Conservation (phyloP, 2,329 filamentous ascomycete species). For the Colletotrichum incanum region DNA sequence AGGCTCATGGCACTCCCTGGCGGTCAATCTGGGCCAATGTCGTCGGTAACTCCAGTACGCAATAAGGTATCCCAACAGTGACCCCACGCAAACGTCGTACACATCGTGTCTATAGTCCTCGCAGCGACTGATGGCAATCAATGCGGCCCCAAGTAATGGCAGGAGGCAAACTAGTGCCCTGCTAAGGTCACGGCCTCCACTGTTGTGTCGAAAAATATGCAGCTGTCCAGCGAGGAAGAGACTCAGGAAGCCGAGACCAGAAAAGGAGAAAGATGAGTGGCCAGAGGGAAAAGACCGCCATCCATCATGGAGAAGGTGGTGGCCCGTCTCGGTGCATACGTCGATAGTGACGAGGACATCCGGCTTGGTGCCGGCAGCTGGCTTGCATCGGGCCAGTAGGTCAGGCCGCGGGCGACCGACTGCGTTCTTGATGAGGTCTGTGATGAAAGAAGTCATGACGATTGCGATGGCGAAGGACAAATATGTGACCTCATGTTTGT, state of each 20-base stretch:
- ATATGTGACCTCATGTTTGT: conserved; percentile 89
- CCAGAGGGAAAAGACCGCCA: conserved; percentile 89
- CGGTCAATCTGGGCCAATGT: conserved; percentile 73
- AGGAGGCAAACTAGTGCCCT: conserved; percentile 70
- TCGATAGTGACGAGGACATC: conserved; percentile 73
- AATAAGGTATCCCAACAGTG: conserved; percentile 71
- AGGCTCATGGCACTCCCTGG: conserved; percentile 70
- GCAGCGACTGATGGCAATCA: conserved; percentile 79
- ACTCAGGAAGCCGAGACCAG: conserved; percentile 82
- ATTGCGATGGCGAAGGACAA: conserved; percentile 86
- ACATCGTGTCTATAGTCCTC: conserved; percentile 82
- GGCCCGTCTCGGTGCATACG: conserved; percentile 80
- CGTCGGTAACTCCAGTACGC: conserved; percentile 78
- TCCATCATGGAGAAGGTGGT: conserved; percentile 82
- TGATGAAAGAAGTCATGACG: conserved; percentile 85
- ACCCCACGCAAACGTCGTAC: conserved; percentile 77
- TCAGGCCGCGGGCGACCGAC: conserved; percentile 81
- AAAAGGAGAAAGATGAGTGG: conserved; percentile 85
- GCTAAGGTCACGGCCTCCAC: conserved; percentile 65
- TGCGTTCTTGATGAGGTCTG: conserved; percentile 91
- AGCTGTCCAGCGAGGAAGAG: conserved; percentile 80
- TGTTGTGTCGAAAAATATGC: conserved; percentile 67
- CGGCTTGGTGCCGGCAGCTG: conserved; percentile 64
- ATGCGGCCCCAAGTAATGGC: conserved; percentile 74
- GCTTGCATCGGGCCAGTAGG: conserved; percentile 83